Evolutionary conservation across 768 basidiomycete genomes (phyloP).

Genomic region (Amyloporia xantha): DNA sequence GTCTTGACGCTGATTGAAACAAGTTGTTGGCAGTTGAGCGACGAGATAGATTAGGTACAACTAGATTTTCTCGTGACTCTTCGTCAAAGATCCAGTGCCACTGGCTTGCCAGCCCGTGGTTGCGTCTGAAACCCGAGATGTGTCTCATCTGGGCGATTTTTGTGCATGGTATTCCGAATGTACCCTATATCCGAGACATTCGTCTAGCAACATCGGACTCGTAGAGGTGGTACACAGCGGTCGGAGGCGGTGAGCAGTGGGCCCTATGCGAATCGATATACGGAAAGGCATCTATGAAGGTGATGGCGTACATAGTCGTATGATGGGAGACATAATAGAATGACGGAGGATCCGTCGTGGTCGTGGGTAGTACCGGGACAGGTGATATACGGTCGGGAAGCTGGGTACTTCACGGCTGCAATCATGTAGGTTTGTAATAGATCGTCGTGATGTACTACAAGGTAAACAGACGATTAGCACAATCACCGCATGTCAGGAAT

Average conservation of each 20-base stretch:
- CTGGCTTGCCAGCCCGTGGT: not conserved
- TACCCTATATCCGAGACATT: too few relatives aligned
- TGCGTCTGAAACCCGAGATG: not conserved
- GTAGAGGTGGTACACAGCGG: not conserved
- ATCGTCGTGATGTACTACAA: conserved; percentile 78
- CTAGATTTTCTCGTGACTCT: not conserved
- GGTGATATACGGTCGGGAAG: not conserved
- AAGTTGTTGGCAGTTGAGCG: not conserved
- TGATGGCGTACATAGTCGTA: not conserved
- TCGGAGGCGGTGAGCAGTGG: not conserved
- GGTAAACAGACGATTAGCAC: conserved; percentile 10
- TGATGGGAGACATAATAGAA: not conserved
- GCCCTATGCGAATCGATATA: not conserved
- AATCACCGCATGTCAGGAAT: not conserved
- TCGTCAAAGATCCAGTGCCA: not conserved
- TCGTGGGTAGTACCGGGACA: not conserved
- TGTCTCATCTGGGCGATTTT: not conserved
- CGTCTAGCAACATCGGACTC: too few relatives aligned
- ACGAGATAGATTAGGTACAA: not conserved
- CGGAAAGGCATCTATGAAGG: not conserved
- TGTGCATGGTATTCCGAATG: not conserved
- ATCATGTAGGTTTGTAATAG: conserved; percentile 67
- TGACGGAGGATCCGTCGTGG: not conserved
- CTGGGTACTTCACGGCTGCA: not conserved
- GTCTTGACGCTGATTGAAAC: not conserved